These are phyloP conservation scores for Bretschneidera sinensis DNA, from an alignment of 345 rosid genomes.

Conservation along the genomic window DNA sequence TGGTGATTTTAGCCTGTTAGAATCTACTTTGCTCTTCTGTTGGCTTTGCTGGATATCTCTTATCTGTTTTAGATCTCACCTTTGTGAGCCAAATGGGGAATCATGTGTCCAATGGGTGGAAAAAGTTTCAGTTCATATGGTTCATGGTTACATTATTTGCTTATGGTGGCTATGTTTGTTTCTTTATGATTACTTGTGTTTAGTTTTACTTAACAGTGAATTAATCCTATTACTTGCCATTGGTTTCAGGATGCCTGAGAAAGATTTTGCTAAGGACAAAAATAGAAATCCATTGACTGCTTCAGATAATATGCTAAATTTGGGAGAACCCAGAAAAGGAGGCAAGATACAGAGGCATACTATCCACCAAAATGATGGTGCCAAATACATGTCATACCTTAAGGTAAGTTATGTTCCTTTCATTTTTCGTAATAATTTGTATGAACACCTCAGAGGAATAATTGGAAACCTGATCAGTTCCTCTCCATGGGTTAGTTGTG, in stretches of 20 bases:
- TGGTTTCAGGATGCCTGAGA: slow-evolving; percentile 43
- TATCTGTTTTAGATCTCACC: neutral
- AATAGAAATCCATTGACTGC: slow-evolving; percentile 28
- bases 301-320: slow-evolving; percentile 31
- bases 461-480: slow-evolving; percentile 6
- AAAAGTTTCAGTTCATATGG: neutral
- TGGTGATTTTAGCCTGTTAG: neutral
- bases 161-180: slow-evolving; percentile 9
- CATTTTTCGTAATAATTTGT: slow-evolving; percentile 13
- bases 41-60: neutral
- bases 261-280: slow-evolving; percentile 38
- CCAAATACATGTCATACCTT: slow-evolving; percentile 83
- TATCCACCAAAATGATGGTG: slow-evolving; percentile 59
- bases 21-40: neutral
- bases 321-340: slow-evolving; percentile 32
- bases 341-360: slow-evolving; percentile 47
- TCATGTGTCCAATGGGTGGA: neutral
- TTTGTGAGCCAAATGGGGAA: slow-evolving; percentile 3
- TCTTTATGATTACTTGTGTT: neutral
- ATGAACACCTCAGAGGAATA: slow-evolving; percentile 2
- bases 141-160: neutral
- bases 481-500: slow-evolving; percentile 7
- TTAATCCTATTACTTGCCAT: slow-evolving; percentile 18
- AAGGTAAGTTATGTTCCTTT: slow-evolving; percentile 56
- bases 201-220: neutral